Base-by-base conservation (phyloP, 495 filamentous ascomycete species). In the Tuber brumale region DNA sequence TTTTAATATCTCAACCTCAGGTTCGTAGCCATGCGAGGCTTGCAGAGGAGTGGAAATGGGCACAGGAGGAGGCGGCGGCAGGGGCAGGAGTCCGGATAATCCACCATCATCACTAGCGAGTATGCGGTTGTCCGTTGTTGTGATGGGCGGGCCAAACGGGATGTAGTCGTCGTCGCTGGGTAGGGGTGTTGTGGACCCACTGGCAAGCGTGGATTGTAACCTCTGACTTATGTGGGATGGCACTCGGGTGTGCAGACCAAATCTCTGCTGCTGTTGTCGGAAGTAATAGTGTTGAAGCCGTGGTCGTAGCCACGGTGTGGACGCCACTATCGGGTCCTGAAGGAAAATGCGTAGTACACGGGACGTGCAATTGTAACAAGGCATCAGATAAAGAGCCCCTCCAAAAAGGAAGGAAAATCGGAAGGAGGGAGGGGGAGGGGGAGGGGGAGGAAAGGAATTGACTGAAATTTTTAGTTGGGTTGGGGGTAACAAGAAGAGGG, bases 161-260 rank as follows among this genome's bases (percentile, higher is more conserved):
- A 83, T 70, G 66, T 83, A 83, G 48, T 83, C 81, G 27, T 83
- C 81, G 41, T 83, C 81, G 10, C 75, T 74, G 69, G 75, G 73
- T 14, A n/a, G 70, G 37, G 45, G 23, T 39, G 19, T 31, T 14
- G 44, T 7, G 27, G 73, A 75, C 23, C 43, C 39, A 1, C 9
- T 48, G 3, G 72, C 72, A 7, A 80, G 75, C 0, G 57, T 71
- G 23, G 27, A 46, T 61, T 72, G 72, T 0, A 31, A 42, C 18
- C 48, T 44, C 41, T 43, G 57, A 21, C 61, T 66, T 44, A 23
- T 19, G 27, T 7, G 57, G 57, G 35, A 66, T 31, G n/a, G 57
- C 12, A 16, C 27, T 35, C 2, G 57, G 14, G 57, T 66, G 12
- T 7, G 14, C 6, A 18, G 57, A 66, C 57, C 7, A 14, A 35